phyloP scores from a whole-genome alignment of 1,139 yeast genomes.

The Kodamaea suecica region DNA sequence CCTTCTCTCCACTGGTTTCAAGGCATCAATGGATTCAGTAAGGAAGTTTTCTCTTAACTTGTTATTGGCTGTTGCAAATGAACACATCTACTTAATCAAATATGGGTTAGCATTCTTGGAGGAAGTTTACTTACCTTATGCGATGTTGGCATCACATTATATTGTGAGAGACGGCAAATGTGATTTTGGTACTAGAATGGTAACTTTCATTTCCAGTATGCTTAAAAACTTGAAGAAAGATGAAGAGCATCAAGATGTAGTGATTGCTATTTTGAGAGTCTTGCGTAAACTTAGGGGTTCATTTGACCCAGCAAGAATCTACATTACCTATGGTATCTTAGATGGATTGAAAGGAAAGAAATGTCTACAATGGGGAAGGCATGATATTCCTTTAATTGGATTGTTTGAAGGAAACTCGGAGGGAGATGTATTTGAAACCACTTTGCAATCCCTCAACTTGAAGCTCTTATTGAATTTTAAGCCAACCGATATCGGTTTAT shows the following conservation, averaged over 20 bases:
- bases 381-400: conserved; percentile 33
- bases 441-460: conserved; percentile 51
- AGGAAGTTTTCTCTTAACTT: conserved; percentile 60
- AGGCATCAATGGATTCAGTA: conserved; percentile 77
- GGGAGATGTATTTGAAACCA: conserved; percentile 52
- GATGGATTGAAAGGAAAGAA: conserved; percentile 42
- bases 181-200: conserved; percentile 54
- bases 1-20: conserved; percentile 70
- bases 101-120: conserved; percentile 49
- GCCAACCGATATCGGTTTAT: conserved; percentile 18
- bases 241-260: conserved; percentile 21
- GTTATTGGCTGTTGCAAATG: conserved; percentile 50
- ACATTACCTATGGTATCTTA: conserved; percentile 55
- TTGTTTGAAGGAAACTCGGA: conserved; percentile 58
- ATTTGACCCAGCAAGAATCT: conserved; percentile 73
- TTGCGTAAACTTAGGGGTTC: conserved; percentile 48
- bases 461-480: conserved; percentile 38
- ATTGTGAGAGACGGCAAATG: conserved; percentile 41
- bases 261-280: conserved; percentile 38
- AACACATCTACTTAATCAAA: conserved; percentile 49
- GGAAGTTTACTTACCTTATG: conserved; percentile 55
- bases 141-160: conserved; percentile 66
- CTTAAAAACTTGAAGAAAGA: conserved; percentile 34
- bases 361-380: conserved; percentile 28
- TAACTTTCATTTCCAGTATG: conserved; percentile 46